A percentile compares a stretch with the other conserved stretches of the same genome.
Conservation (phyloP, 805 yeast species). For the Lipomyces yamanashiensis region DNA sequence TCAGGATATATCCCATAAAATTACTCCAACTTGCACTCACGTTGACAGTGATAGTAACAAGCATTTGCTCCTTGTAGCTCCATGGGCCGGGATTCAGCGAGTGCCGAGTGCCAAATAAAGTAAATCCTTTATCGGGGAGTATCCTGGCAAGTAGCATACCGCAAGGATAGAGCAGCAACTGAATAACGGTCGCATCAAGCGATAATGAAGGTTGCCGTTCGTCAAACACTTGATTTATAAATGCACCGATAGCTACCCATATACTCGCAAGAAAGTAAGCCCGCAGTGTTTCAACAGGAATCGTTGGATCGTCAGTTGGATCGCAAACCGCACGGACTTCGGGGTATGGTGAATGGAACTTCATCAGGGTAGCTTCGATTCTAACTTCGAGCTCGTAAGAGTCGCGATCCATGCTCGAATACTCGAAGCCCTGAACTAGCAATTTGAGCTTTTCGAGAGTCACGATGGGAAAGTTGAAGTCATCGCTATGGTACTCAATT, state of each 20-base stretch:
- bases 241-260: constrained; percentile 62
- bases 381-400: constrained; percentile 18
- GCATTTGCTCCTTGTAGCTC: constrained; percentile 67
- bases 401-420: not conserved
- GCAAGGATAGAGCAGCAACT: constrained; percentile 65
- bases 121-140: constrained; percentile 22
- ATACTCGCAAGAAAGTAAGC: constrained; percentile 52
- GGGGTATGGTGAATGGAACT: constrained; percentile 55
- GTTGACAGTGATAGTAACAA: constrained; percentile 51
- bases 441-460: constrained; percentile 4
- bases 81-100: constrained; percentile 67
- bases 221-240: constrained; percentile 62
- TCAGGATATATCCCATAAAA: constrained; percentile 14
- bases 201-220: constrained; percentile 60
- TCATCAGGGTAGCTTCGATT: constrained; percentile 23
- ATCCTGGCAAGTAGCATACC: constrained; percentile 48
- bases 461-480: constrained; percentile 22
- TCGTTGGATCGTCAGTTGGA: constrained; percentile 55
- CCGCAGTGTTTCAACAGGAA: constrained; percentile 19
- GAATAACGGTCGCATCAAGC: constrained; percentile 65
- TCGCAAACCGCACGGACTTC: constrained; percentile 72
- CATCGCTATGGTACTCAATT: constrained; percentile 10
- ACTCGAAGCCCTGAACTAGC: constrained; percentile 9
- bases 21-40: constrained; percentile 18
- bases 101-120: constrained; percentile 45